These are phyloP conservation scores for Simplicillium aogashimaense DNA, from an alignment of 2,329 filamentous ascomycete genomes.

Conservation along the genomic window DNA sequence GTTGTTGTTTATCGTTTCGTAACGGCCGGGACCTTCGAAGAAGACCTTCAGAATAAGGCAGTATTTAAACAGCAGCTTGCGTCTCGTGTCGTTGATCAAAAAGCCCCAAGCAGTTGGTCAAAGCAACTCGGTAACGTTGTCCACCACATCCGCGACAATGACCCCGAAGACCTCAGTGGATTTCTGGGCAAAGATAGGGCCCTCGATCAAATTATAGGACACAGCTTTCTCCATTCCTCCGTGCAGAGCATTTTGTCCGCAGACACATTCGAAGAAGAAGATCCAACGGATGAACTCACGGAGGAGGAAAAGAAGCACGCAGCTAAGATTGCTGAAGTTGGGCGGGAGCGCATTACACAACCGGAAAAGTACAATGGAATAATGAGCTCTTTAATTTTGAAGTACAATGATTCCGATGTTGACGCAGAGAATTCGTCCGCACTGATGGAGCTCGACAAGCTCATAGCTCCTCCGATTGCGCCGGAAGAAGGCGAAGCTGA, in stretches of 20 bases:
- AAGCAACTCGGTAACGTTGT: conserved; percentile 24
- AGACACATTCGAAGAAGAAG: conserved; percentile 65
- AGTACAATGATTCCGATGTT: too few relatives aligned
- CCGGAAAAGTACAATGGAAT: conserved; percentile 19
- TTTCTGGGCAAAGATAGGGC: conserved; percentile 55
- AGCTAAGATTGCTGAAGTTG: conserved; percentile 49
- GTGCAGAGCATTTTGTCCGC: conserved; percentile 45
- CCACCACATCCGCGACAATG: conserved; percentile 41
- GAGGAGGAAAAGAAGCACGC: conserved; percentile 54
- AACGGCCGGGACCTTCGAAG: conserved; percentile 70
- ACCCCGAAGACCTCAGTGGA: conserved; percentile 38
- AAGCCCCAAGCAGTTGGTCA: conserved; percentile 61
- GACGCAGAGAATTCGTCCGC: too few relatives aligned
- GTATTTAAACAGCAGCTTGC: conserved; percentile 79
- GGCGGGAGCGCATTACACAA: conserved; percentile 30
- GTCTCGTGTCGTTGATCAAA: conserved; percentile 73
- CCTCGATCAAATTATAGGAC: conserved; percentile 36
- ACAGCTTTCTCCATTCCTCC: too few relatives aligned
- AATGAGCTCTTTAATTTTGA: conserved; percentile 2
- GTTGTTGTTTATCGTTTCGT: conserved; percentile 82
- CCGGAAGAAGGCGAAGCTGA: too few relatives aligned
- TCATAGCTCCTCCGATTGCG: too few relatives aligned
- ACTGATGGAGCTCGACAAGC: too few relatives aligned
- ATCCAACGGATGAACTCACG: conserved; percentile 16
- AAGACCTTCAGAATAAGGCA: conserved; percentile 59